Conservation (phyloP, 805 yeast species). For the Pichia nanzhaoensis region DNA sequence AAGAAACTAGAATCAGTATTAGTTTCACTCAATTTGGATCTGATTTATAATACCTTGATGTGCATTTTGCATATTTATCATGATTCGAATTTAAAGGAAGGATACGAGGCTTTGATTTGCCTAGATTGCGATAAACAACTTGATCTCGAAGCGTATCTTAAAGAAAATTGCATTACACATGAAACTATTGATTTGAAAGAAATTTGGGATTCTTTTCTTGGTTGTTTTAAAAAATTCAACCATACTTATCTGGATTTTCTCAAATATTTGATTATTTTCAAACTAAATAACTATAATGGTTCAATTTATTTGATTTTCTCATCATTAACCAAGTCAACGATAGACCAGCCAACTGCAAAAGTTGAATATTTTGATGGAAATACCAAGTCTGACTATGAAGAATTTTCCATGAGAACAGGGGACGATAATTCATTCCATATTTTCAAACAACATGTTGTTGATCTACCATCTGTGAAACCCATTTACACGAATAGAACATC, state of each 20-base stretch:
- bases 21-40: conserved; percentile 13
- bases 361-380: conserved; percentile 15
- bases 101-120: conserved; percentile 17
- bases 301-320: conserved; percentile 25
- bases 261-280: conserved; percentile 20
- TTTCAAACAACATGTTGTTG: conserved; percentile 18
- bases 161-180: background rate
- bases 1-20: conserved; percentile 14
- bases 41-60: conserved; percentile 17
- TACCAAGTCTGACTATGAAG: conserved; percentile 18
- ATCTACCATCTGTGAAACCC: conserved; percentile 19
- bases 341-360: background rate
- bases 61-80: conserved; percentile 20
- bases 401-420: conserved; percentile 20
- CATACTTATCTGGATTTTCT: conserved; percentile 17
- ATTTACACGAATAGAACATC: conserved; percentile 18
- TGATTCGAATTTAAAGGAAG: conserved; percentile 14
- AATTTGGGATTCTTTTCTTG: conserved; percentile 13
- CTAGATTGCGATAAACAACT: conserved; percentile 7
- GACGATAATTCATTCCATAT: conserved; percentile 19
- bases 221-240: conserved; percentile 20
- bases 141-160: conserved; percentile 14
- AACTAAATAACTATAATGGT: conserved; percentile 23
- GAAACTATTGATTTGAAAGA: conserved; percentile 8
- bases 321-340: conserved; percentile 6